Evolutionary conservation across 2,329 filamentous ascomycete species (phyloP).

Genomic region (Colletotrichum karsti): DNA sequence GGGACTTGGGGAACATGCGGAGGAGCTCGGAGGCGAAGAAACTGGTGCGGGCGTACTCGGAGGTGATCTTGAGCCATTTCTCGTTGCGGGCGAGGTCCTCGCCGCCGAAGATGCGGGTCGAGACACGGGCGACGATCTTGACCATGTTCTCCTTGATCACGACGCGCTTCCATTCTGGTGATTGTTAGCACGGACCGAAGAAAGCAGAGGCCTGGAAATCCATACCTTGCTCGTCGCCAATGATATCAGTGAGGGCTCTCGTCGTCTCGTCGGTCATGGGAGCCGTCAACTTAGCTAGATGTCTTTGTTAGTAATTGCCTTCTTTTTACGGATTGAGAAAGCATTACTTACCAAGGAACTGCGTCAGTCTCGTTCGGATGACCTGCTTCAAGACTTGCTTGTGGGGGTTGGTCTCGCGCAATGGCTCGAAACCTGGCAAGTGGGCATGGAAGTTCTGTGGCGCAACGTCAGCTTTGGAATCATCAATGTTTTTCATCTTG

Average conservation of each 20-base stretch:
- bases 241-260: background rate
- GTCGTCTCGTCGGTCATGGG: constrained; percentile 23
- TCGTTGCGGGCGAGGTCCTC: constrained; percentile 31
- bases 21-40: constrained; percentile 25
- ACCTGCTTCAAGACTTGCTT: constrained; percentile 18
- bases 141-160: constrained; percentile 12
- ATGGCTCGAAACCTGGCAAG: constrained; percentile 15
- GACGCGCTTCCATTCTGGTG: constrained; percentile 26
- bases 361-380: constrained; percentile 24
- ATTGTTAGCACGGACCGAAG: background rate
- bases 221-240: constrained; percentile 3
- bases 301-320: background rate
- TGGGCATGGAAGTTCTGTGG: constrained; percentile 15
- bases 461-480: background rate
- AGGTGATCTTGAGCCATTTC: constrained; percentile 31
- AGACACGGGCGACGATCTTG: constrained; percentile 30
- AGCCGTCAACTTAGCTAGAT: constrained; percentile 14
- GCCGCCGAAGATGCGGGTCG: constrained; percentile 34
- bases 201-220: rapidly evolving
- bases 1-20: constrained; percentile 27
- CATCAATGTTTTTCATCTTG: no score
- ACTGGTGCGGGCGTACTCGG: constrained; percentile 17
- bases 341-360: constrained; percentile 11
- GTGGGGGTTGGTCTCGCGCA: constrained; percentile 14
- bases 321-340: no score